Base-by-base conservation (phyloP, 805 yeast species). In the Debaryomyces tyrocola region DNA sequence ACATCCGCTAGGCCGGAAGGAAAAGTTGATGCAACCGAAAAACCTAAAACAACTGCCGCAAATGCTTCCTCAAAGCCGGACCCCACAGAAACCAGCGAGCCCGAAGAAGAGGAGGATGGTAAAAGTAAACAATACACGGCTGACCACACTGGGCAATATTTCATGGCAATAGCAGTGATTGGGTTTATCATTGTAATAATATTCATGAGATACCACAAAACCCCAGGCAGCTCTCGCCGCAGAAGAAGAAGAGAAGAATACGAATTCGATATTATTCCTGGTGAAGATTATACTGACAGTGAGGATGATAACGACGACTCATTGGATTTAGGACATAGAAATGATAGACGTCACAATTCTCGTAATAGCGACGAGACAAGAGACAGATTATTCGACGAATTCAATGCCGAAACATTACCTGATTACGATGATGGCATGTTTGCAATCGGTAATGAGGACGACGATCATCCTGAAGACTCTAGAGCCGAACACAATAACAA, bases 261-360 rank as follows among this genome's bases (percentile, higher is more conserved):
- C 57, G 94, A 87, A 59, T 84, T 87, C 58, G 95, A 87, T 59
- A 82, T 86, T 40, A 87, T 87, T 38, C 85, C 83, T 15, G 85
- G 86, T 6, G 87, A 84, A 51, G 82, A 77, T 43, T 74, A 74
- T 51, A 63, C 66, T 40, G 77, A 73, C 43, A 65, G 70, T 43
- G 68, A 52, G 37, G 51, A 53, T 4, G 47, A 43, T 21, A 36
- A 41, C 6, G 50, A 46, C 31, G 74, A 69, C 48, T 62, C 70
- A 24, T 58, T 69, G 27, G 78, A 71, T 41, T 57, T 66, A 40
- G 70, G 69, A 8, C 55, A 50, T 44, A 45, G 60, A 44, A 53
- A 53, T 31, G 50, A 47, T 20, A 41, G 47, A 34, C 43, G 49
- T 31, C 31, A 35, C 11, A 50, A 48, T 17, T 50, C 51, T 11